Base-by-base conservation (phyloP, 257 asterid genomes). In the Gentiana straminea region DNA sequence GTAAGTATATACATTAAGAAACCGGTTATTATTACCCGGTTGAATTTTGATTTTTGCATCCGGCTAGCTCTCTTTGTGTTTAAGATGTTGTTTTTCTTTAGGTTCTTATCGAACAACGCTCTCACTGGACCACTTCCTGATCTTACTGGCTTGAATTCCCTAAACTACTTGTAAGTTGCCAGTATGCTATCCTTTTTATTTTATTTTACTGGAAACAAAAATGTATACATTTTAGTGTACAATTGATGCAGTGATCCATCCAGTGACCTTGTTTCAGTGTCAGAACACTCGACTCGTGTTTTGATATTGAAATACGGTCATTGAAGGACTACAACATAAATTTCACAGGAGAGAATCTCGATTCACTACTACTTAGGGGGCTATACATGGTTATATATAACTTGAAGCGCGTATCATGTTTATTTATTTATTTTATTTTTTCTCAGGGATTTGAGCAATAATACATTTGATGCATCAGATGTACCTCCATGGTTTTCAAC, bases 81-180 rank as follows among this genome's bases (percentile, higher is more conserved):
- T 47, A 32, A 48, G 3, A 13, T 33, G 37, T 1, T 37, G 7
- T 36, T 32, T 48, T 13, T 35, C 59, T 65, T 56, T 83, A 92
- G 98, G 79, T 70, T 41, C 78, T 70, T 92, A 66, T 75, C 94
- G 13, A 79, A 83, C 81, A 91, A 91, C 66, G 13, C 52, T 46
- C 69, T 91, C 71, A 68, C 68, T 13, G 98, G 97, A 61, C 72
- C 85, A 45, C 61, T 91, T 51, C 98, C 98, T 13, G 68, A 91
- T 73, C 79, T 91, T 66, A 70, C 81, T 39, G 83, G 79, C 72
- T 66, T 87, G 90, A 43, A 11, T 62, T 57, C 51, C 41, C 88
- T 91, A 73, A 62, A 68, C 70, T 72, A 72, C 54, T 76, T 87
- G 98, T 91, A 81, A 71, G 98, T 73, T 54, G 54, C 61, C 13